Evolutionary conservation across 345 rosid species (phyloP), one percentile per base, ranked within the genome.

Genomic region (Lepidium sativum): DNA sequence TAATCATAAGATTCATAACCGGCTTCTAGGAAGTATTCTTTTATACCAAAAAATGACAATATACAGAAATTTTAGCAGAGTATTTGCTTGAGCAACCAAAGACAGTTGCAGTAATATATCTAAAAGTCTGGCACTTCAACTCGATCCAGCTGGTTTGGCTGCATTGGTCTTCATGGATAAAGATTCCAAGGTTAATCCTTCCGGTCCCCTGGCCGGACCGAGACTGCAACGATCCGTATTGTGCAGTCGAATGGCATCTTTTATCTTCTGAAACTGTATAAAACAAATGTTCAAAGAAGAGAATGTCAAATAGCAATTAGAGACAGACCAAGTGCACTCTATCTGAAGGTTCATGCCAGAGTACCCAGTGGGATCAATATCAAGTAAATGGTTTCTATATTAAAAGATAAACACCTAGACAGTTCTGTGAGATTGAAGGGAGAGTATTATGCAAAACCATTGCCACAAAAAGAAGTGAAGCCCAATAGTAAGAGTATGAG

Each of bases 251-350:
- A 88, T 88, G 1, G 88, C 96, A 63, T 85, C 96, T 80, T 83
- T 91, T 60, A 91, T 85, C 75, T 88, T 91, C 70, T 86, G 96
- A 70, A 91, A 88, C 98, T 91, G 92, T 8, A 8, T 79, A 76
- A 13, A 20, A 63, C 6, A 32, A 20, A 59, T 9, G 17, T 35
- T 11, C 44, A 64, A 34, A 52, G 4, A 49, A 14, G 9, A n/a
- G 13, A 47, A 44, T 23, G 65, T 29, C 45, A 71, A 29, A 31
- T 7, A 31, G 60, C 64, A 20, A 40, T 39, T 44, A 54, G 53
- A 63, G 39, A 29, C 42, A 27, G n/a, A 63, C 29, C 57, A 45
- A n/a, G 29, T 35, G 34, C 54, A 14, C 15, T 14, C 38, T 0
- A 50, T 32, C 16, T 42, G 18, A 25, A 0, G 12, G 38, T 27